phyloP scores from a whole-genome alignment of 768 basidiomycete species.

The Crepidotus variabilis region DNA sequence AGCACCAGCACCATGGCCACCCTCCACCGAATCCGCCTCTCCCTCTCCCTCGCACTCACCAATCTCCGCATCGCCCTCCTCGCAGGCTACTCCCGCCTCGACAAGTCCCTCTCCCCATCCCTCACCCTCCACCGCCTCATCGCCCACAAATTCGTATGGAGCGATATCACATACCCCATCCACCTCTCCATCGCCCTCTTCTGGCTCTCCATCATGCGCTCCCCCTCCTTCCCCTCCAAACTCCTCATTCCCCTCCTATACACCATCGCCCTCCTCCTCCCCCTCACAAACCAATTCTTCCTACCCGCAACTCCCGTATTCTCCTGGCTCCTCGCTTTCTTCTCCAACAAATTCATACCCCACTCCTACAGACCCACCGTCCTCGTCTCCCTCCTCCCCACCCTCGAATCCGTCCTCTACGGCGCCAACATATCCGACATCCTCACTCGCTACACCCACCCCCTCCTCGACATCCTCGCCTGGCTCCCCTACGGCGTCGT shows the following conservation, averaged over 20 bases:
- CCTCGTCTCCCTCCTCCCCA: conserved; percentile 90
- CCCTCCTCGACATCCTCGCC: conserved; percentile 86
- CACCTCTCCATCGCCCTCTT: conserved; percentile 60
- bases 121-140: conserved; percentile 60
- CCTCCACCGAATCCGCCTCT: no score
- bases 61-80: conserved; percentile 36
- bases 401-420: conserved; percentile 91
- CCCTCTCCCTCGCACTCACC: no score
- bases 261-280: conserved; percentile 65
- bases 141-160: conserved; percentile 49
- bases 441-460: conserved; percentile 91
- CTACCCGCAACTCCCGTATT: conserved; percentile 85
- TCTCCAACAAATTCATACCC: conserved; percentile 84
- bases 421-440: conserved; percentile 98
- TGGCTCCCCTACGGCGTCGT: conserved; percentile 97
- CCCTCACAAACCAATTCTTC: conserved; percentile 89
- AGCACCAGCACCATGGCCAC: no score
- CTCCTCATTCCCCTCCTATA: conserved; percentile 76
- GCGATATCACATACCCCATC: conserved; percentile 62
- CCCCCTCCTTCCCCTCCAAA: conserved; percentile 68
- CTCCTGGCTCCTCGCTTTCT: conserved; percentile 83
- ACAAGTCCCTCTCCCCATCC: conserved; percentile 41
- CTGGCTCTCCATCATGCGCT: conserved; percentile 72
- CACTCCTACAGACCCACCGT: conserved; percentile 71
- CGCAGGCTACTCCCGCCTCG: conserved; percentile 63